These are phyloP conservation scores for Pluteus cervinus DNA, from an alignment of 768 basidiomycete species.

Conservation along the genomic window DNA sequence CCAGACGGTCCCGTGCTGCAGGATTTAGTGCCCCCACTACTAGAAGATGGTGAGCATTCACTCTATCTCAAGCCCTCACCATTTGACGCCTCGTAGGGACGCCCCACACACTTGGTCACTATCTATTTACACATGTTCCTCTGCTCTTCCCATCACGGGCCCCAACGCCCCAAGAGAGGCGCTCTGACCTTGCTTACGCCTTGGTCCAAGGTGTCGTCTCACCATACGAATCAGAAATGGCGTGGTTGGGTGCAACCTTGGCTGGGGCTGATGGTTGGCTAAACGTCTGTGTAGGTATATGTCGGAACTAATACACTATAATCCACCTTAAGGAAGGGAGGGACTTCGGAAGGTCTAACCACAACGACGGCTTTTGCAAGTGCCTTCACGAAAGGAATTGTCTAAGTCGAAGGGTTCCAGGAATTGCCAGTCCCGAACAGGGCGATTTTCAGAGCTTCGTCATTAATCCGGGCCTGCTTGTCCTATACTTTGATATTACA, in stretches of 20 bases:
- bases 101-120: constrained; percentile 61
- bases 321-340: no score
- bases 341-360: no score
- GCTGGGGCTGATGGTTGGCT: constrained; percentile 96
- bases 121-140: constrained; percentile 70
- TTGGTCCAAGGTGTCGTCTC: constrained; percentile 80
- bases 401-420: no score
- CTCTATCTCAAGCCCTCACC: background rate
- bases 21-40: constrained; percentile 76
- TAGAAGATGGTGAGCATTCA: constrained; percentile 64
- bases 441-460: no score
- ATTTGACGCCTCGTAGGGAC: constrained; percentile 40
- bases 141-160: constrained; percentile 64
- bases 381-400: no score
- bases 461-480: no score
- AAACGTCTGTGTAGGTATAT: constrained; percentile 75
- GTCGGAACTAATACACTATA: constrained; percentile 16
- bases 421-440: no score
- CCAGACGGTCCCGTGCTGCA: constrained; percentile 89
- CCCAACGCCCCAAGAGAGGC: constrained; percentile 36
- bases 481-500: no score
- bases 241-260: constrained; percentile 90
- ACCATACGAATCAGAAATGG: constrained; percentile 85
- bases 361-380: no score
- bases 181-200: constrained; percentile 60